These are phyloP conservation scores for Solanum infundibuliforme DNA, from an alignment of 257 asterid genomes.

Conservation along the genomic window DNA sequence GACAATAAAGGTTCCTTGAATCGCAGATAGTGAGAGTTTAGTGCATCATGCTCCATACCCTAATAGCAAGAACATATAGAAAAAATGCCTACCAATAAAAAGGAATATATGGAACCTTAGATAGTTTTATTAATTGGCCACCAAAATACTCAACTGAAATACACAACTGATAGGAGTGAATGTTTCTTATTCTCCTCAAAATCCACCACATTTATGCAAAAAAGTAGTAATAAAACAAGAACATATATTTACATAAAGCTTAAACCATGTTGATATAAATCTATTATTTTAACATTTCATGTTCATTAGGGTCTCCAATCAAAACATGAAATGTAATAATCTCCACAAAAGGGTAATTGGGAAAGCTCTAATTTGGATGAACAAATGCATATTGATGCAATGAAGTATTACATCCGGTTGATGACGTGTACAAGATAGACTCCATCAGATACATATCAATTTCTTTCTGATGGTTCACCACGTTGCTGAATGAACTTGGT, in stretches of 20 bases:
- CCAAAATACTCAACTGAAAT: neutral
- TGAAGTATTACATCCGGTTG: neutral
- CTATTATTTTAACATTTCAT: neutral
- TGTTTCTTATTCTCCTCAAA: neutral
- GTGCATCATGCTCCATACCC: neutral
- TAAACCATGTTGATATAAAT: neutral
- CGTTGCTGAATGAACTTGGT: neutral
- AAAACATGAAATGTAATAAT: neutral
- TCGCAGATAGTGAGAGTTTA: no score
- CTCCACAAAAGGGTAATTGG: neutral
- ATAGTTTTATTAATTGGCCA: neutral
- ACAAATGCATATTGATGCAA: neutral
- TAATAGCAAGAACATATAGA: neutral
- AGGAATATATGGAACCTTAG: neutral
- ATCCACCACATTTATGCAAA: neutral
- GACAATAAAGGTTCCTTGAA: neutral
- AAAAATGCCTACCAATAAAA: neutral
- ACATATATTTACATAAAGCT: neutral
- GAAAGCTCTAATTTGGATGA: neutral
- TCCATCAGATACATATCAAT: neutral
- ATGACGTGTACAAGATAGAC: neutral
- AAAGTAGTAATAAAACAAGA: neutral
- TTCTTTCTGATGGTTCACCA: neutral
- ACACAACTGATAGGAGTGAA: neutral
- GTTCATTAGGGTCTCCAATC: neutral